Base-by-base conservation (phyloP, 352 stramenopile species). In the Phytophthora fragariaefolia region DNA sequence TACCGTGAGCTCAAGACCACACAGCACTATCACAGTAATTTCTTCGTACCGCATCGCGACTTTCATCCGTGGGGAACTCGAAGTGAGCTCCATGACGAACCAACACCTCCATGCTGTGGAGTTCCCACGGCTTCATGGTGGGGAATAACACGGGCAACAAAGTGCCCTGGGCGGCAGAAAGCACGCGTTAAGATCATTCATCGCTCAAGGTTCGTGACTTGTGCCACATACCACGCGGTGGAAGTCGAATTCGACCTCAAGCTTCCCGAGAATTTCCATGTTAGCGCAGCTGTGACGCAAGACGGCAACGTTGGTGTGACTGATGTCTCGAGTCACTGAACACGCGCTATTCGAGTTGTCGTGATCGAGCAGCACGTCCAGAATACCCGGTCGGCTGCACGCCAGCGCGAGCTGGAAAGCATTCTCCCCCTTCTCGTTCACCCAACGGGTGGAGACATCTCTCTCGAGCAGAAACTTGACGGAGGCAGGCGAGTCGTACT, bases 51-150 rank as follows among this genome's bases (percentile, higher is more conserved):
- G 64, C 38, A 4, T 71, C 56, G n/a, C 64, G 50, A 12, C 64
- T 71, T 23, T 59, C 43, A 0, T 15, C 20, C 0, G 57, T 50
- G 27, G 64, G 63, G 57, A 71, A 71, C 20, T 66, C 49, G 40
- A 71, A 67, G 17, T 53, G 60, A 18, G 63, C 63, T 10, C 43
- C 40, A 36, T 71, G 56, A 24, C 50, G 64, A 24, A 71, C 54
- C 32, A 71, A 12, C 17, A 71, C 64, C 22, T 66, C 55, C 56
- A 71, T 66, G 24, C 65, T 53, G 15, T 66, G 55, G 30, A 58
- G 20, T 15, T 62, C 50, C 20, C 24, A 49, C 4, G 43, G 49
- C 32, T 66, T 58, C 18, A 53, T 24, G 8, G 38, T 20, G 18
- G 65, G 23, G 12, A 66, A 53, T 1, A 26, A 22, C 38, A 20